A percentile compares a stretch with the other conserved stretches of the same genome.
These are phyloP conservation scores for Beauveria pseudobassiana DNA, from an alignment of 2,329 filamentous ascomycete genomes.

Conservation along the genomic window DNA sequence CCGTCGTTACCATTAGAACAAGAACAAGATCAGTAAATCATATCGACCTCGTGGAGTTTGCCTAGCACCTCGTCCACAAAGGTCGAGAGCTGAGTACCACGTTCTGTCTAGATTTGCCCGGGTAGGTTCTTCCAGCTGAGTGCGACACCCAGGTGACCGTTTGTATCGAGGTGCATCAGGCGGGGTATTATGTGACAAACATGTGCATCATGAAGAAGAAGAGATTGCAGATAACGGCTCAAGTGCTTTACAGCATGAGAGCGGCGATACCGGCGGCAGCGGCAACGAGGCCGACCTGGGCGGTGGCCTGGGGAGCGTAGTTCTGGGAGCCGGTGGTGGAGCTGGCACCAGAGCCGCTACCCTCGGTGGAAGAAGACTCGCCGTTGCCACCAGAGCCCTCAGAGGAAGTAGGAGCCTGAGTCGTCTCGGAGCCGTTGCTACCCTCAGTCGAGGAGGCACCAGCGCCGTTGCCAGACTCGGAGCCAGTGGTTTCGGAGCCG, in stretches of 20 bases:
- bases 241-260: constrained; percentile 36
- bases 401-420: constrained; percentile 10
- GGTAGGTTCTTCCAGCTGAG: constrained; percentile 4
- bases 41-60: constrained; percentile 24
- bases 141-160: constrained; percentile 14
- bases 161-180: constrained; percentile 22
- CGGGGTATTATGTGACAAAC: constrained; percentile 36
- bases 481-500: constrained; percentile 16
- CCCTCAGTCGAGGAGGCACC: constrained; percentile 13
- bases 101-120: not conserved
- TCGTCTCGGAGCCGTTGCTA: constrained; percentile 12
- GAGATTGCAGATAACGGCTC: constrained; percentile 8
- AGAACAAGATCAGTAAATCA: constrained; percentile 24
- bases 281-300: constrained; percentile 38
- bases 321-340: constrained; percentile 14
- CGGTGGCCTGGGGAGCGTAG: constrained; percentile 28
- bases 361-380: constrained; percentile 11
- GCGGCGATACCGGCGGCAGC: constrained; percentile 43
- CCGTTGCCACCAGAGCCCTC: constrained; percentile 11
- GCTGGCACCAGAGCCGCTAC: constrained; percentile 15
- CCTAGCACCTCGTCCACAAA: constrained; percentile 19
- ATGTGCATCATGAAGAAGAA: constrained; percentile 28
- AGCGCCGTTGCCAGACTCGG: constrained; percentile 14
- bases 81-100: constrained; percentile 19
- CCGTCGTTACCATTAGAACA: constrained; percentile 27